Percentiles rank a stretch among this genome's conserved stretches.
phyloP scores from a whole-genome alignment of 164 flowering plant species.

The Annona cherimola region DNA sequence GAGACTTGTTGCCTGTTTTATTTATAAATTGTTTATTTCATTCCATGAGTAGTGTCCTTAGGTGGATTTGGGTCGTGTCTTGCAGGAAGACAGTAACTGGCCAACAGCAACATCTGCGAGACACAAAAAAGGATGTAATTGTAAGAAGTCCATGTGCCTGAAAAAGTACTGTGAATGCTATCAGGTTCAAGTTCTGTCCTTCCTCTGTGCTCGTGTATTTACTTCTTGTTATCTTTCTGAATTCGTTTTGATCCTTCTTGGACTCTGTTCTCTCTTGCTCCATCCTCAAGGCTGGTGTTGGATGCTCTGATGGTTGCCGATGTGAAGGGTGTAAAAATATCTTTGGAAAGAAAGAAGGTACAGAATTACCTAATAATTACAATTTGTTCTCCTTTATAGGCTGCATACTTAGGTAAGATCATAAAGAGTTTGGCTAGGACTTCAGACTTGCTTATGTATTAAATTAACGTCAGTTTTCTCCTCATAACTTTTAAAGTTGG shows the following conservation, averaged over 20 bases:
- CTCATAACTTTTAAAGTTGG: no score
- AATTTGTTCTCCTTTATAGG: background rate
- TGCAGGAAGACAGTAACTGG: slow-evolving; percentile 39
- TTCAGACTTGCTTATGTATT: no score
- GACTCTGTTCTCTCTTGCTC: background rate
- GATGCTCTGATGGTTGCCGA: slow-evolving; percentile 49
- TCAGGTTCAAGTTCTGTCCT: slow-evolving; percentile 40
- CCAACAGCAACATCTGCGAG: slow-evolving; percentile 59
- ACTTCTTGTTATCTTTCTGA: background rate
- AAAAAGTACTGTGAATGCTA: slow-evolving; percentile 89
- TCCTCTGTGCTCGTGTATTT: background rate
- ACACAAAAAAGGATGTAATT: slow-evolving; percentile 84
- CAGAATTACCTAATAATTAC: background rate
- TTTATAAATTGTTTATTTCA: background rate
- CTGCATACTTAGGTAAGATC: no score
- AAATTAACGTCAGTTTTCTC: no score
- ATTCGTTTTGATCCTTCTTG: background rate
- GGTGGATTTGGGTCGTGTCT: background rate
- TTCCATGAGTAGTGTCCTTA: background rate
- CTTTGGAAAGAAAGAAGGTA: slow-evolving; percentile 64
- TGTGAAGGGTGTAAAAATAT: slow-evolving; percentile 36
- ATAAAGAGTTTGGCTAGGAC: no score
- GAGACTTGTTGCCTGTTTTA: background rate
- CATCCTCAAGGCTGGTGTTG: slow-evolving; percentile 47
- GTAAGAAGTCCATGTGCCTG: slow-evolving; percentile 82